These are phyloP conservation scores for Ephemerocybe angulata DNA, from an alignment of 768 basidiomycete species.

Conservation along the genomic window DNA sequence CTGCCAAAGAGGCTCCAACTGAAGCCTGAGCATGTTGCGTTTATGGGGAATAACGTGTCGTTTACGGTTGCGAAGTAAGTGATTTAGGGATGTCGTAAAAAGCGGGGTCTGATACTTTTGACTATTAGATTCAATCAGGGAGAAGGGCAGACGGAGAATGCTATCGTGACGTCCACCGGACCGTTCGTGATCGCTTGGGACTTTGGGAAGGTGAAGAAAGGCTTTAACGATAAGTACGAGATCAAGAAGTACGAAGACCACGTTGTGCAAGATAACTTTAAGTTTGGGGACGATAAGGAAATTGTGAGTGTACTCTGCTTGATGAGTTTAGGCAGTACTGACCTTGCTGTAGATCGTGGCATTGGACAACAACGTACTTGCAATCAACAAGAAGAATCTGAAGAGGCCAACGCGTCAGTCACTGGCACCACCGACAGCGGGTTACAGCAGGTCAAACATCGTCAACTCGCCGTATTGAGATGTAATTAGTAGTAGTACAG, in stretches of 20 bases:
- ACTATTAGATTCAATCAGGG: slow-evolving; percentile 83
- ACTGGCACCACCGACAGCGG: slow-evolving; percentile 40
- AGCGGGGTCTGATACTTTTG: not conserved
- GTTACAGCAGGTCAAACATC: slow-evolving; percentile 56
- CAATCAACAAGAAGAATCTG: slow-evolving; percentile 90
- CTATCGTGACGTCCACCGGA: slow-evolving; percentile 93
- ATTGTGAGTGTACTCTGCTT: slow-evolving; percentile 57
- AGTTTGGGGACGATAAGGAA: slow-evolving; percentile 94
- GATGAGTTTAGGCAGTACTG: not conserved
- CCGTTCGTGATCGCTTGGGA: slow-evolving; percentile 95
- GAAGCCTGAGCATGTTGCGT: slow-evolving; percentile 87
- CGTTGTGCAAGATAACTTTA: slow-evolving; percentile 97
- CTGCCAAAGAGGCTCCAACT: slow-evolving; percentile 85
- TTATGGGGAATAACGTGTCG: slow-evolving; percentile 82
- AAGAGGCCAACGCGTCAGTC: slow-evolving; percentile 78
- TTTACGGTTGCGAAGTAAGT: slow-evolving; percentile 91
- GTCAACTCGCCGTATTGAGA: slow-evolving; percentile 65
- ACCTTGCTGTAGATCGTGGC: slow-evolving; percentile 76
- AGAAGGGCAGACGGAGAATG: slow-evolving; percentile 84
- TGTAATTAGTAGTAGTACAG: slow-evolving; percentile 16
- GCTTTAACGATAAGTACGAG: slow-evolving; percentile 86
- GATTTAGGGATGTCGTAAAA: not conserved
- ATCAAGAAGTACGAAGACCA: slow-evolving; percentile 94
- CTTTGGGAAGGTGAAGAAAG: slow-evolving; percentile 93
- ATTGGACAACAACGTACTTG: slow-evolving; percentile 87